Percentiles rank a stretch among this genome's conserved stretches.
Conservation (phyloP, 2,329 filamentous ascomycete species). For the Aspergillus tamarii region DNA sequence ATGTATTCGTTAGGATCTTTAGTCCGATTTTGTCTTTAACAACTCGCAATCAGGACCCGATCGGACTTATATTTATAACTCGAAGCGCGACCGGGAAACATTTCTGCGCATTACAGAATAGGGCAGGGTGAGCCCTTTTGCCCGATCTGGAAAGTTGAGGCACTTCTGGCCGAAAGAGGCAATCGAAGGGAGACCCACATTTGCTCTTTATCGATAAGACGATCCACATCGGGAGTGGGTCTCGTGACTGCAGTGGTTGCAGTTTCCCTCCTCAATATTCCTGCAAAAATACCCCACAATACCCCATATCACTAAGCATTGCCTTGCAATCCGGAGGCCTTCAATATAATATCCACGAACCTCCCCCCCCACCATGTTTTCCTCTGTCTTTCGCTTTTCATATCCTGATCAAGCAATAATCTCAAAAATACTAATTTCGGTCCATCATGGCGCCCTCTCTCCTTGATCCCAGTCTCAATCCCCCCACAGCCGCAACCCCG, state of each 20-base stretch:
- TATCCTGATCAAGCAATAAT: background rate
- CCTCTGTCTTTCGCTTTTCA: background rate
- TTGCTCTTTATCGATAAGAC: background rate
- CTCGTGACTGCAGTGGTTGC: background rate
- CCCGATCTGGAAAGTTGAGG: constrained; percentile 21
- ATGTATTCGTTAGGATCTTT: background rate
- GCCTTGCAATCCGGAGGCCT: background rate
- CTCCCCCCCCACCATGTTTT: background rate
- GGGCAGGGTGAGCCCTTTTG: constrained; percentile 12
- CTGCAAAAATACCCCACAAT: background rate
- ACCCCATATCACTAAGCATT: background rate
- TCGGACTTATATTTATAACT: constrained; percentile 9
- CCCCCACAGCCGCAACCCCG: background rate
- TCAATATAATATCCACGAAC: background rate
- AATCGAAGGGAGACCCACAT: background rate
- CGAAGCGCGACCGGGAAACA: background rate
- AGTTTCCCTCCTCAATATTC: background rate
- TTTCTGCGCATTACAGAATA: background rate
- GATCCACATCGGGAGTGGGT: background rate
- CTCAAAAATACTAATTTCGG: background rate
- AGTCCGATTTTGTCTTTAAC: background rate
- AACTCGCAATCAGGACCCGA: background rate
- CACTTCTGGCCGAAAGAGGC: constrained; percentile 16
- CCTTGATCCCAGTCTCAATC: background rate
- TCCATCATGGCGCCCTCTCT: background rate